phyloP scores from a whole-genome alignment of 2,329 filamentous ascomycete species.

The Pestalotiopsis sp. region DNA sequence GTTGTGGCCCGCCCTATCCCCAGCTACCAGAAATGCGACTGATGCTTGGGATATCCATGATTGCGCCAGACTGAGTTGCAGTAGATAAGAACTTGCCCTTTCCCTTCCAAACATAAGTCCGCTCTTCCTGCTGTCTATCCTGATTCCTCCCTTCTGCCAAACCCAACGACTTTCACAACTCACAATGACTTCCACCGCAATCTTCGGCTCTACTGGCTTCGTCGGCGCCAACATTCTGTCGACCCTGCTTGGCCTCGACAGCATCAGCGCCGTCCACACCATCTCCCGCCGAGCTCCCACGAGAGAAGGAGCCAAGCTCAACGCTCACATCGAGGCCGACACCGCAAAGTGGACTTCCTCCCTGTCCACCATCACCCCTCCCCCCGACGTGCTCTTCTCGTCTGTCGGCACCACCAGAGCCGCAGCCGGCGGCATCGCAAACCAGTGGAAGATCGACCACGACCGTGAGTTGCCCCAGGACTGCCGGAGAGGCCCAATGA shows the following conservation, averaged over 20 bases:
- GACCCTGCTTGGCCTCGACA: slow-evolving; percentile 57
- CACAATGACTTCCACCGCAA: slow-evolving; percentile 48
- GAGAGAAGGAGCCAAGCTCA: slow-evolving; percentile 59
- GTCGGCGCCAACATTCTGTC: slow-evolving; percentile 75
- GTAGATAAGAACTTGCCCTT: neutral
- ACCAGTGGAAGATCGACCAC: slow-evolving; percentile 86
- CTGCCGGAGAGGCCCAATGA: neutral
- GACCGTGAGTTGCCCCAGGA: slow-evolving; percentile 46
- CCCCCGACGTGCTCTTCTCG: slow-evolving; percentile 71
- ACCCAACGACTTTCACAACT: neutral
- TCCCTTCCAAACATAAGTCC: neutral
- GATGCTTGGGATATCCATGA: neutral
- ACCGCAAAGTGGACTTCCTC: slow-evolving; percentile 67
- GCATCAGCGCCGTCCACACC: slow-evolving; percentile 58
- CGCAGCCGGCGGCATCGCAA: slow-evolving; percentile 72
- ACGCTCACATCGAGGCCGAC: slow-evolving; percentile 68
- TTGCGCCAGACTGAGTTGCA: neutral
- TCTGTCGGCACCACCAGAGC: slow-evolving; percentile 79
- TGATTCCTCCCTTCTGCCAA: neutral
- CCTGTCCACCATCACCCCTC: slow-evolving; percentile 56
- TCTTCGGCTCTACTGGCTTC: slow-evolving; percentile 69
- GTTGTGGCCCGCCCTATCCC: neutral
- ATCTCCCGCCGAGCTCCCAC: slow-evolving; percentile 68
- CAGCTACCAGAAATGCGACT: neutral
- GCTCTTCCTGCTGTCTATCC: neutral